Evolutionary conservation across 2,329 filamentous ascomycete genomes (phyloP), one percentile per base, ranked within the genome.

Genomic region (Colletotrichum incanum): DNA sequence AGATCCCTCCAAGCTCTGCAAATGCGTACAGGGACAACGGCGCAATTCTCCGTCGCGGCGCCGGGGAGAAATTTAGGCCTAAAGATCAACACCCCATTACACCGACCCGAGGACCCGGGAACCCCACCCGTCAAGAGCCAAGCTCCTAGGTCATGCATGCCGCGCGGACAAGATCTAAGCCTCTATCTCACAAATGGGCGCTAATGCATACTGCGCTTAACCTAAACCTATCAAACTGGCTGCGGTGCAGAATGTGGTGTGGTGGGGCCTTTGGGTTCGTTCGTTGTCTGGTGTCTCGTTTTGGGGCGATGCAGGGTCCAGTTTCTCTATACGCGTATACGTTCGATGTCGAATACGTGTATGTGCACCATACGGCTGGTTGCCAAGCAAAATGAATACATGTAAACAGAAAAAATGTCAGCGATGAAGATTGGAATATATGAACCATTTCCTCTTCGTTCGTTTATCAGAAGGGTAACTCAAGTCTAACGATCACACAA

Each of bases 271-370:
- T 9, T 37, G 34, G n/a, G 54, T 37, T 14, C 20, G 54, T 37
- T 14, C 20, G 20, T 23, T 12, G 12, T 11, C 54, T n/a, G 20
- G 20, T 37, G 54, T 37, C 54, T 56, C 9, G 34, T 37, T 31
- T 56, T 23, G 28, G 28, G 52, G 52, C 52, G 52, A 55, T 20
- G 52, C 52, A 55, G 28, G 34, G 34, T 56, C 20, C 31, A 56
- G 9, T n/a, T 26, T 39, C 8, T 47, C 45, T 56, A 39, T 56
- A 56, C 54, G 54, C 54, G 54, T 56, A 56, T 39, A 56, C 34
- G 9, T 26, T n/a, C 2, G 11, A 9, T 11, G 31, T 56, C 28
- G 28, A 56, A 23, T 56, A 34, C 54, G 54, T 37, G 54, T 56
- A 56, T 56, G 37, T 14, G 31, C 31, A 4, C 20, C 2, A 23